phyloP scores from a whole-genome alignment of 768 basidiomycete species.

The Amanita molliuscula region DNA sequence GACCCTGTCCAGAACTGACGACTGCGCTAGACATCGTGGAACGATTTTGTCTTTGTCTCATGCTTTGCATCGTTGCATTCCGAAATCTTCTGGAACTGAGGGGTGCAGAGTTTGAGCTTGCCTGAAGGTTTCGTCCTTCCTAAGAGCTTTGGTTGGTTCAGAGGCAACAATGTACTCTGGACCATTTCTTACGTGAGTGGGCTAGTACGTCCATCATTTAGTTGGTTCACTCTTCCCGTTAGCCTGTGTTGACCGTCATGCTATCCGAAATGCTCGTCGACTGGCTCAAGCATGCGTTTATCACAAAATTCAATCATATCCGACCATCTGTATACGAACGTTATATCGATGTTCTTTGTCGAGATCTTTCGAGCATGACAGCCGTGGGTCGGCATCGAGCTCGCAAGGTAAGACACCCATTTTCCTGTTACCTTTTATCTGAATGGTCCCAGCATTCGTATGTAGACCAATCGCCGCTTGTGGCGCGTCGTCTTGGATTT shows the following conservation, averaged over 20 bases:
- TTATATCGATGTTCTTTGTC: constrained; percentile 91
- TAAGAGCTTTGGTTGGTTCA: constrained; percentile 77
- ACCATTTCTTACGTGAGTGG: constrained; percentile 79
- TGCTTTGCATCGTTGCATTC: constrained; percentile 86
- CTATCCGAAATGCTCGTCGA: constrained; percentile 91
- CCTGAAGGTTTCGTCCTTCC: constrained; percentile 66
- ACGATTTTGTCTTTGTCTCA: constrained; percentile 83
- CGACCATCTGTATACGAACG: constrained; percentile 91
- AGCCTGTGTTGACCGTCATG: constrained; percentile 92
- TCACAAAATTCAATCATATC: constrained; percentile 99
- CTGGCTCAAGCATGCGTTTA: constrained; percentile 99
- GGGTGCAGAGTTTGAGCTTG: constrained; percentile 79
- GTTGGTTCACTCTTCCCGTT: background rate
- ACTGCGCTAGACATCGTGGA: constrained; percentile 83
- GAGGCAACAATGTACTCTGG: constrained; percentile 71
- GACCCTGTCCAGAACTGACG: background rate
- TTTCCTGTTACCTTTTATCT: background rate
- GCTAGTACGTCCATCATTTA: background rate
- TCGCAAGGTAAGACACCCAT: constrained; percentile 44
- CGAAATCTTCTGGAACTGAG: constrained; percentile 92
- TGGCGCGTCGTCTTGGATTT: constrained; percentile 90
- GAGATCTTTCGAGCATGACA: constrained; percentile 78
- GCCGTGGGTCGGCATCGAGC: constrained; percentile 56
- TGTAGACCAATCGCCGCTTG: constrained; percentile 91
- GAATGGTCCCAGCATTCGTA: constrained; percentile 58